Conservation (phyloP, 306 rosid species). For the Vigna unguiculata region DNA sequence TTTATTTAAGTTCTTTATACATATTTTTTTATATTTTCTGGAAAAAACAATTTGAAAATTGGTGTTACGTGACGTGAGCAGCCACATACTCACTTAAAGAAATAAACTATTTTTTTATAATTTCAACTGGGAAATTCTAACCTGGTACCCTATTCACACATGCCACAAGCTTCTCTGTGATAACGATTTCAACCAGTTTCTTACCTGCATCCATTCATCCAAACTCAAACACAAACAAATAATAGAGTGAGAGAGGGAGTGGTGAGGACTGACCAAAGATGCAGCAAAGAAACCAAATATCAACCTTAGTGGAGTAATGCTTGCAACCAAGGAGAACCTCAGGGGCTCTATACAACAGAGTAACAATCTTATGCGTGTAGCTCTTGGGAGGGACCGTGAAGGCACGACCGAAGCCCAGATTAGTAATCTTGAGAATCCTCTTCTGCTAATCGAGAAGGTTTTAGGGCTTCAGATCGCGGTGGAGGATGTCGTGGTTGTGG, state of each 20-base stretch:
- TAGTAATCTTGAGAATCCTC: constrained; percentile 87
- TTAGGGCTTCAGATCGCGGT: constrained; percentile 93
- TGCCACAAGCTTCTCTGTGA: constrained; percentile 90
- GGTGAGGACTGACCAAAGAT: constrained; percentile 63
- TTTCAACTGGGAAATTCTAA: constrained; percentile 30
- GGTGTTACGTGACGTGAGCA: too few species aligned
- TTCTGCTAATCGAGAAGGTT: constrained; percentile 77
- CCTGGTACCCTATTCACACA: constrained; percentile 93
- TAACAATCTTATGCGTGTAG: constrained; percentile 94
- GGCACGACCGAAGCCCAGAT: constrained; percentile 88
- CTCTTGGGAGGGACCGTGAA: constrained; percentile 95
- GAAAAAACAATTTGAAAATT: too few species aligned
- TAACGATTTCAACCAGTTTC: constrained; percentile 87
- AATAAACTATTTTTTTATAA: too few species aligned
- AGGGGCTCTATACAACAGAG: constrained; percentile 96
- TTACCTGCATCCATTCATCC: constrained; percentile 60
- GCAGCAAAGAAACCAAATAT: constrained; percentile 97
- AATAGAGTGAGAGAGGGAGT: neutral
- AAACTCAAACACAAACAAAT: too few species aligned
- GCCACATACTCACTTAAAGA: too few species aligned
- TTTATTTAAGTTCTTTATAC: too few species aligned
- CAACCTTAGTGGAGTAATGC: constrained; percentile 91
- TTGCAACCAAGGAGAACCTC: constrained; percentile 93
- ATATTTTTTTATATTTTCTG: too few species aligned
- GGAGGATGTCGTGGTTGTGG: constrained; percentile 91